Evolutionary conservation across 2,329 filamentous ascomycete genomes (phyloP), one percentile per base, ranked within the genome.

Genomic region (Cercospora sp.): DNA sequence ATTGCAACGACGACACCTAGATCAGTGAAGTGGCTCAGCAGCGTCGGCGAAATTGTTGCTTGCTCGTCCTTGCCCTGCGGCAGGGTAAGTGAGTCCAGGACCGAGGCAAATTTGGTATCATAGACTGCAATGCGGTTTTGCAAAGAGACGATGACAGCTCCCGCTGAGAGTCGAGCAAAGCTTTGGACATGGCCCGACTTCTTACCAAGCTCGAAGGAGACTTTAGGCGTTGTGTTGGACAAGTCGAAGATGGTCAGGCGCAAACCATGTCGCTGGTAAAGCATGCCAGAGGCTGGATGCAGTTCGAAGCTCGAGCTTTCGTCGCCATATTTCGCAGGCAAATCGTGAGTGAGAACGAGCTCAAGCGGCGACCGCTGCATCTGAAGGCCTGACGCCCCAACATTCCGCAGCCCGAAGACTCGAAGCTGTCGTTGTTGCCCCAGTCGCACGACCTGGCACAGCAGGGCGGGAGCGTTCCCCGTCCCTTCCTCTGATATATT

Each of bases 1-100:
- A 93, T 80, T 2, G 87, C 90, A 20, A 92, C 84, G 4, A 87
- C 88, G 39, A 91, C 80, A 60, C 90, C 89, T 59, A 90, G 82
- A 65, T 89, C 89, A 2, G 87, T 83, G 70, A 92, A 88, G 76
- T 90, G 90, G 18, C 85, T 70, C 5, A 78, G 66, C 60, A 72
- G 69, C 8, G 20, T 31, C 3, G 68, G 42, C 16, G 66, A 53
- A 3, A 53, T 55, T 28, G n/a, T 42, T 57, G 42, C 60, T 31
- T 13, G 26, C n/a, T 4, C 10, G 23, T 42, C 55, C 61, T 30
- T 53, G 23, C 13, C 9, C 12, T 26, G 28, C 13, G 48, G 26
- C 28, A 84, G 69, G 5, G 79, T 71, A 16, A 83, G 69, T 6
- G 80, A 78, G 1, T 81, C 81, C 69, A 86, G 80, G 3, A 83